Evolutionary conservation across 2,329 filamentous ascomycete species (phyloP).

Genomic region (Penicillium griseofulvum): DNA sequence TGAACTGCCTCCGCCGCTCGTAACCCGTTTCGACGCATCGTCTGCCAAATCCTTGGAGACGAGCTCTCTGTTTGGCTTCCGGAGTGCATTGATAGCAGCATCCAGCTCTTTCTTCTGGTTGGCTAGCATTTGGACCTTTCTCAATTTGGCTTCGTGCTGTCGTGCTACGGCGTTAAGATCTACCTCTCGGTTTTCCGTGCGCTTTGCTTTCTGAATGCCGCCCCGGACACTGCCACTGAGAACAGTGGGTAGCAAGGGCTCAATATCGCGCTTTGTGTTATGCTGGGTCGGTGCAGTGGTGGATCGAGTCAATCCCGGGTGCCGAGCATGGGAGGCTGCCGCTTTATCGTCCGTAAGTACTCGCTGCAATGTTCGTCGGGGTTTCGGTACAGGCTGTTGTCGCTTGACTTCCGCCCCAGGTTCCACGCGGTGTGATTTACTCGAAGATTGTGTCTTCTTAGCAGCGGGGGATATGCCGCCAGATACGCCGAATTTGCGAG

Average conservation of each 20-base stretch:
- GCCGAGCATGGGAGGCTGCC: slow-evolving; percentile 31
- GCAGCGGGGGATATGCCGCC: slow-evolving; percentile 36
- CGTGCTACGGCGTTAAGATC: slow-evolving; percentile 47
- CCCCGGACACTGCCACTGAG: slow-evolving; percentile 39
- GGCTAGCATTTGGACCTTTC: slow-evolving; percentile 45
- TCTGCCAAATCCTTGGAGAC: slow-evolving; percentile 48
- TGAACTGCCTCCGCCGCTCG: slow-evolving; percentile 30
- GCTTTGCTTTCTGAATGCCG: slow-evolving; percentile 46
- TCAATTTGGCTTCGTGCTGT: slow-evolving; percentile 46
- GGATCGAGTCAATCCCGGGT: slow-evolving; percentile 42
- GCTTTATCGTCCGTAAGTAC: slow-evolving; percentile 47
- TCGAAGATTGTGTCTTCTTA: slow-evolving; percentile 33
- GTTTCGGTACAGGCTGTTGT: slow-evolving; percentile 23
- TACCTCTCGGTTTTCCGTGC: slow-evolving; percentile 49
- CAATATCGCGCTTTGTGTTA: slow-evolving; percentile 42
- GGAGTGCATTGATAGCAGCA: slow-evolving; percentile 47
- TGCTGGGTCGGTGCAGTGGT: slow-evolving; percentile 43
- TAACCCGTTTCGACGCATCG: slow-evolving; percentile 38
- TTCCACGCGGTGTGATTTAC: slow-evolving; percentile 27
- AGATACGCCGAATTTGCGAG: slow-evolving; percentile 48
- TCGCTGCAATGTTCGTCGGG: slow-evolving; percentile 44
- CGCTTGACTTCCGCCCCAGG: slow-evolving; percentile 34
- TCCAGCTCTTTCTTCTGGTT: slow-evolving; percentile 51
- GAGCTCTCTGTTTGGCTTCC: slow-evolving; percentile 48
- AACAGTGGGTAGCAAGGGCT: slow-evolving; percentile 36